Evolutionary conservation across 2,329 filamentous ascomycete species (phyloP).

Genomic region (Cytospora piceae): DNA sequence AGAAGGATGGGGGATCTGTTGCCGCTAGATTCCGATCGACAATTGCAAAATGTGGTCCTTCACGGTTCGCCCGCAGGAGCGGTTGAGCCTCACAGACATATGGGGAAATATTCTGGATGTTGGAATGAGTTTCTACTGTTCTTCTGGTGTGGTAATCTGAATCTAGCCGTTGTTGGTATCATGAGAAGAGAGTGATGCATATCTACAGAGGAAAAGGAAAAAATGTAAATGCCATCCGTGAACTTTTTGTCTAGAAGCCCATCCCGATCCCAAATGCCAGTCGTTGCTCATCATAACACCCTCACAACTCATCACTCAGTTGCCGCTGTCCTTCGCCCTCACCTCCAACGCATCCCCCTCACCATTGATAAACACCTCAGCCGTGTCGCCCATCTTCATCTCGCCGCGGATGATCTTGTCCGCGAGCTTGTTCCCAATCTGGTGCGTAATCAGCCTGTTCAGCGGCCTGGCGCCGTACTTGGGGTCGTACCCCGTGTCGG

Average conservation of each 20-base stretch:
- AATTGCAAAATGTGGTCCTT: background rate
- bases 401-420: conserved; percentile 90
- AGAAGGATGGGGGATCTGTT: conserved; percentile 7
- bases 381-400: conserved; percentile 74
- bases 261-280: background rate
- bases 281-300: conserved; percentile 9
- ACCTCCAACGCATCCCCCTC: conserved; percentile 64
- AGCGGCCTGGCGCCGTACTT: conserved; percentile 88
- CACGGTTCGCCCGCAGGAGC: background rate
- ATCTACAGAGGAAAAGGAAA: conserved; percentile 4
- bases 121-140: background rate
- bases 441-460: conserved; percentile 85
- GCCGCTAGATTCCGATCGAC: background rate
- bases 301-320: background rate
- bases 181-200: conserved; percentile 23
- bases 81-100: background rate
- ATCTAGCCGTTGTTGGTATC: conserved; percentile 12
- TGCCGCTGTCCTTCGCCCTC: conserved; percentile 14
- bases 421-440: conserved; percentile 86
- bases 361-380: conserved; percentile 69
- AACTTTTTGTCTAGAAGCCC: background rate
- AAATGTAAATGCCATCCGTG: background rate
- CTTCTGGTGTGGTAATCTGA: background rate
- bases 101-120: background rate
- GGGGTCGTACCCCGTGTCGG: conserved; percentile 87